phyloP scores from a whole-genome alignment of 352 stramenopile species.

The Pythium aphanidermatum region DNA sequence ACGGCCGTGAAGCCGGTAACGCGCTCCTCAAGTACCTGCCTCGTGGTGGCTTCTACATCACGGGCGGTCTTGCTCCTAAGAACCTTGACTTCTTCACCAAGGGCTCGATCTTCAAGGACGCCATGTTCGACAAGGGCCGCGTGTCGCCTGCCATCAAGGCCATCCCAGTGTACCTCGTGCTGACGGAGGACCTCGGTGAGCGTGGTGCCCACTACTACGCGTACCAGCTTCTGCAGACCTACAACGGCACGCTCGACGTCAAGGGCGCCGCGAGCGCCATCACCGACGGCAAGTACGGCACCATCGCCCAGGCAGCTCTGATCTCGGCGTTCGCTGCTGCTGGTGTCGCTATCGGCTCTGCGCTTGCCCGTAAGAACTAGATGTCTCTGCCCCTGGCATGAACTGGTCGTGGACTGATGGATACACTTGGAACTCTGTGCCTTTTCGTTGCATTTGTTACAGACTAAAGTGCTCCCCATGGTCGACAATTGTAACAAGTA shows the following conservation, averaged over 20 bases:
- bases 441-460: conserved; percentile 13
- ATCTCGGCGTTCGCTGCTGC: conserved; percentile 18
- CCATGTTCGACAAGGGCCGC: conserved; percentile 86
- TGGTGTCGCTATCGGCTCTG: conserved; percentile 18
- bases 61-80: conserved; percentile 95
- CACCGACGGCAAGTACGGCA: conserved; percentile 18
- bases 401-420: conserved; percentile 10
- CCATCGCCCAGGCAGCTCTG: conserved; percentile 13
- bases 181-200: conserved; percentile 89
- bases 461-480: neutral
- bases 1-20: conserved; percentile 93
- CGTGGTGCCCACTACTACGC: conserved; percentile 87
- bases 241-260: conserved; percentile 37
- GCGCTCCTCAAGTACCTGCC: conserved; percentile 94
- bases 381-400: conserved; percentile 1
- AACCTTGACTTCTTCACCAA: conserved; percentile 93
- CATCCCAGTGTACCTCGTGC: conserved; percentile 85
- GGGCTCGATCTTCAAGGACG: conserved; percentile 72
- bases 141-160: conserved; percentile 69
- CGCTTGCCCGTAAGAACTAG: conserved; percentile 19
- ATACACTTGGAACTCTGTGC: conserved; percentile 15
- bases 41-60: conserved; percentile 96
- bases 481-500: conserved; percentile 23
- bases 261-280: conserved; percentile 23
- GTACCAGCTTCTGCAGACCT: conserved; percentile 67